Evolutionary conservation across 2,329 filamentous ascomycete genomes (phyloP).

Genomic region (Didymella glomerata): DNA sequence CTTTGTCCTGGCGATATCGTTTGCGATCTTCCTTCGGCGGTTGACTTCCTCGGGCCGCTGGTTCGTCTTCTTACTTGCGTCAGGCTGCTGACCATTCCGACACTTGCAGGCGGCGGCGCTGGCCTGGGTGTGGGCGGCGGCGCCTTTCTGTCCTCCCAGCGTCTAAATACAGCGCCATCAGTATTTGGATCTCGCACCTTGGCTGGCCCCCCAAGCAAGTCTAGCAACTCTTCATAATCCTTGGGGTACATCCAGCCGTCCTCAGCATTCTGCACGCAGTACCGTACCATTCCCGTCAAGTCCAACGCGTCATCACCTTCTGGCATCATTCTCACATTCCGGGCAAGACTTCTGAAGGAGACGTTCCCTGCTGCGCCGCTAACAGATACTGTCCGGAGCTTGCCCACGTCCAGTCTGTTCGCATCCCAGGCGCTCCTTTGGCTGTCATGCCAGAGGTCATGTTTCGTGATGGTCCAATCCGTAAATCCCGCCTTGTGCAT

Average conservation of each 20-base stretch:
- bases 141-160: slow-evolving; percentile 17
- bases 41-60: neutral
- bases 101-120: neutral
- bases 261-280: slow-evolving; percentile 24
- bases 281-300: slow-evolving; percentile 36
- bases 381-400: neutral
- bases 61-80: neutral
- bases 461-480: slow-evolving; percentile 29
- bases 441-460: slow-evolving; percentile 19
- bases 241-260: slow-evolving; percentile 34
- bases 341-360: slow-evolving; percentile 32
- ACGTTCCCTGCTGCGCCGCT: slow-evolving; percentile 4
- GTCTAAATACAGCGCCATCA: slow-evolving; percentile 23
- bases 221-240: slow-evolving; percentile 29
- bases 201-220: slow-evolving; percentile 22
- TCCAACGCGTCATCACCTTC: slow-evolving; percentile 34
- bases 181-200: slow-evolving; percentile 12
- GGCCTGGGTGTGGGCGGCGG: slow-evolving; percentile 5
- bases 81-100: neutral
- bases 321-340: slow-evolving; percentile 26
- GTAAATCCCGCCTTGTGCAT: slow-evolving; percentile 31
- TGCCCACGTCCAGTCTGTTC: slow-evolving; percentile 6
- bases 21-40: neutral
- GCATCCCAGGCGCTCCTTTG: slow-evolving; percentile 23
- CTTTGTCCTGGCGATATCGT: neutral